A percentile compares a stretch with the other conserved stretches of the same genome.
These are phyloP conservation scores for Hanseniaspora pseudoguilliermondii DNA, from an alignment of 805 yeast genomes.

Conservation along the genomic window DNA sequence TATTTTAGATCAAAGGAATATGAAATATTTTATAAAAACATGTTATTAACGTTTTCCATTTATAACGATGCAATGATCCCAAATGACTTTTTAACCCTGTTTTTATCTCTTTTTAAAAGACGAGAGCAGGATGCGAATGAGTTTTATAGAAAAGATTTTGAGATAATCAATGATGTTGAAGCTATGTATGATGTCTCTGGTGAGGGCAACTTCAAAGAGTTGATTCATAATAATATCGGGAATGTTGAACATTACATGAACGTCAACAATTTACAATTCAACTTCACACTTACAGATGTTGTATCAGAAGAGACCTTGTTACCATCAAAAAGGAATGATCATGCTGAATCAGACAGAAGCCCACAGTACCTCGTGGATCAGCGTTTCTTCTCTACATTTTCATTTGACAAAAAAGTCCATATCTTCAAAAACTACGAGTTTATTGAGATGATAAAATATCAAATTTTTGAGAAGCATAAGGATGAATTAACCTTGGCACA, in stretches of 20 bases:
- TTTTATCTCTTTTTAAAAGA: constrained; percentile 5
- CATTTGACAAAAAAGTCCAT: not conserved
- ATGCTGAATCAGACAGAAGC: not conserved
- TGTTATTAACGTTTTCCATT: not conserved
- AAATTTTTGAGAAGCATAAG: not conserved
- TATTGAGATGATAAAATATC: not conserved
- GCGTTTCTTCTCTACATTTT: constrained; percentile 1
- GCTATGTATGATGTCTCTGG: not conserved
- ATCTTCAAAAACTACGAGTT: constrained; percentile 6
- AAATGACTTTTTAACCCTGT: constrained; percentile 5
- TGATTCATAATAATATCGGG: not conserved
- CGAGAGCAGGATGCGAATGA: not conserved
- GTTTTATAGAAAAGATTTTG: constrained; percentile 10
- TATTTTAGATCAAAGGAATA: constrained; percentile 10
- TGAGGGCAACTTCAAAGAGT: not conserved
- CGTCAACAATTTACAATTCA: not conserved
- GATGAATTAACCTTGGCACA: not conserved
- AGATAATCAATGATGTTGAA: not conserved
- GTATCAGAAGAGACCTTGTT: not conserved
- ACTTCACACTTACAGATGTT: not conserved
- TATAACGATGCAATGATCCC: constrained; percentile 11
- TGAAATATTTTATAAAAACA: constrained; percentile 8
- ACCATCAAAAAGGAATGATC: not conserved
- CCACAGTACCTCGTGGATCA: not conserved
- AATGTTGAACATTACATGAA: constrained; percentile 2